phyloP scores from a whole-genome alignment of 2,329 filamentous ascomycete genomes.

The Sphaceloma murrayae region DNA sequence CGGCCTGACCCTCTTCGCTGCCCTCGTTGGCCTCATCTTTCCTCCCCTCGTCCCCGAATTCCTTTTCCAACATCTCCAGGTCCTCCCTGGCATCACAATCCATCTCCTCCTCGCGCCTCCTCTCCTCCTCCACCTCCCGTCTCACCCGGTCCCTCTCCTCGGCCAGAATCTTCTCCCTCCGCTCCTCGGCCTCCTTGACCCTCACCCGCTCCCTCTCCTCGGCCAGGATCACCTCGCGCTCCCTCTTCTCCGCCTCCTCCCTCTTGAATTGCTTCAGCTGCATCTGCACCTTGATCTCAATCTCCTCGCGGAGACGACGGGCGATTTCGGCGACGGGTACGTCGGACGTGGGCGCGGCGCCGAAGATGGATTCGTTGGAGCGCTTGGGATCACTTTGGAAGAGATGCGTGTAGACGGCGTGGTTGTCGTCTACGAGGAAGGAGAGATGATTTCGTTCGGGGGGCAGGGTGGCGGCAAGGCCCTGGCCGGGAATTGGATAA shows the following conservation, averaged over 20 bases:
- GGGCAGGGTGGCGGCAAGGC: slow-evolving; percentile 44
- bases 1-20: neutral
- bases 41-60: neutral
- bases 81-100: slow-evolving; percentile 7
- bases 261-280: slow-evolving; percentile 1
- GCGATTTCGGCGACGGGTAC: slow-evolving; percentile 3
- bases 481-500: slow-evolving; percentile 55
- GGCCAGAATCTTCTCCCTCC: neutral
- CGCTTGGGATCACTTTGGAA: slow-evolving; percentile 9
- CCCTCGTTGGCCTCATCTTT: neutral
- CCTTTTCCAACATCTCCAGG: slow-evolving; percentile 13
- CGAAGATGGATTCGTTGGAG: slow-evolving; percentile 9
- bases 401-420: slow-evolving; percentile 21
- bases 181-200: no score
- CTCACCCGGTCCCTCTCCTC: slow-evolving; percentile 7
- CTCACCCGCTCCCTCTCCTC: slow-evolving; percentile 1
- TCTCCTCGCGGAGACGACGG: slow-evolving; percentile 1
- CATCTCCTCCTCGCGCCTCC: neutral
- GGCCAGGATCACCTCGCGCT: slow-evolving; percentile 1
- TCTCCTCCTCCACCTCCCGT: neutral
- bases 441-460: slow-evolving; percentile 50
- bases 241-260: slow-evolving; percentile 5
- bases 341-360: no score
- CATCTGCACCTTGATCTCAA: slow-evolving; percentile 2
- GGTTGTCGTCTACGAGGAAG: slow-evolving; percentile 52